Conservation (phyloP, 306 rosid genomes). For the Pyrus bretschneideri region DNA sequence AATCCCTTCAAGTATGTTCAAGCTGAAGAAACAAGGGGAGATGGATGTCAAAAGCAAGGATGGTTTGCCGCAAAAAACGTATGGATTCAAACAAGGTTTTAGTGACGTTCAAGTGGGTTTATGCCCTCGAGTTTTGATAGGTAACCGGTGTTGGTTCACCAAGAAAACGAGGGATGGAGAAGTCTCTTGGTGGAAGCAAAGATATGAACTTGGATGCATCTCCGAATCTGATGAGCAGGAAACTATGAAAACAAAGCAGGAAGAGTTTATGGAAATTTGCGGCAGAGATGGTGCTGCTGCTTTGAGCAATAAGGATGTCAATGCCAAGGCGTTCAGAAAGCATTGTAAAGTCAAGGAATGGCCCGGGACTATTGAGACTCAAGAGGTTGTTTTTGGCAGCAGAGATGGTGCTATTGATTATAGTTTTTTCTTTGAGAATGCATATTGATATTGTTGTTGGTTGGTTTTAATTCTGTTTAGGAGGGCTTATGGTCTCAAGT, state of each 20-base stretch:
- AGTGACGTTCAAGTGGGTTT: too few relatives aligned
- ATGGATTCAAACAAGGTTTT: too few relatives aligned
- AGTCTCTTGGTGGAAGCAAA: too few relatives aligned
- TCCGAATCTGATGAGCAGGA: too few relatives aligned
- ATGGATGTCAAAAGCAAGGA: neutral
- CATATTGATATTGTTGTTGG: neutral
- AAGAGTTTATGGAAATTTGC: too few relatives aligned
- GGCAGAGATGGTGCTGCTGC: neutral
- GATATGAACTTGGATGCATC: too few relatives aligned
- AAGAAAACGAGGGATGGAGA: too few relatives aligned
- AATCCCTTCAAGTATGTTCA: neutral
- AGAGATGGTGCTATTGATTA: neutral
- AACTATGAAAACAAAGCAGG: too few relatives aligned
- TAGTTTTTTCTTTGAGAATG: neutral
- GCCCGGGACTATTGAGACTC: neutral
- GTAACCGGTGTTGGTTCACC: too few relatives aligned
- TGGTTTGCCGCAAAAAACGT: too few relatives aligned
- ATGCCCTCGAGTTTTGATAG: too few relatives aligned
- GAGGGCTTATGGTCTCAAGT: neutral
- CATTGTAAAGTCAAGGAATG: slow-evolving; percentile 6
- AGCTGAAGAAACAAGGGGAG: neutral
- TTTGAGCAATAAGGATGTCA: slow-evolving; percentile 8
- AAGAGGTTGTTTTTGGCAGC: neutral
- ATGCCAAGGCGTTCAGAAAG: neutral
- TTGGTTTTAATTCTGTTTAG: neutral